Evolutionary conservation across 1,284 basidiomycete species (phyloP).

Genomic region (Sporisorium exsertum): DNA sequence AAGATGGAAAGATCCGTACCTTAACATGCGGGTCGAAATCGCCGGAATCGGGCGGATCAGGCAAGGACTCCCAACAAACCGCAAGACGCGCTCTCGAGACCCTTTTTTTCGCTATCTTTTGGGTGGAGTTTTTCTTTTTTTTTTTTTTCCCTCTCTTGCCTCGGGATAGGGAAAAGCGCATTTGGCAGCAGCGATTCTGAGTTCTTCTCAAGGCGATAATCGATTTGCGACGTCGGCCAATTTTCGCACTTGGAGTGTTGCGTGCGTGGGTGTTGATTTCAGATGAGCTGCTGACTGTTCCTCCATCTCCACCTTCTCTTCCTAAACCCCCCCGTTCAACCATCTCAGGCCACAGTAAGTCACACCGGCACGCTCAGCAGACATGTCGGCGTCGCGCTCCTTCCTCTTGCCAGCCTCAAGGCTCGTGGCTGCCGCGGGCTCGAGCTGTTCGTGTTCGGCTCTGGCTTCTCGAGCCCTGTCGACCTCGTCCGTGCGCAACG

Average conservation of each 20-base stretch:
- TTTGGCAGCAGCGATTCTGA: constrained; percentile 8
- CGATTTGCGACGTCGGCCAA: constrained; percentile 33
- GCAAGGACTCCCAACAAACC: constrained; percentile 1
- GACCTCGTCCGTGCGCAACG: constrained; percentile 40
- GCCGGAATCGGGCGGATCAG: constrained; percentile 5
- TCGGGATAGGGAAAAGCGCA: constrained; percentile 25
- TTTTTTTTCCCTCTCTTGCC: background rate
- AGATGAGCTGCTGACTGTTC: background rate
- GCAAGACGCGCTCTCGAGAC: constrained; percentile 3
- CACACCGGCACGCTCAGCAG: background rate
- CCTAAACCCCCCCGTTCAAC: background rate
- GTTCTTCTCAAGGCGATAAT: constrained; percentile 31
- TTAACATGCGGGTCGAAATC: background rate
- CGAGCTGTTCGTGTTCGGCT: constrained; percentile 20
- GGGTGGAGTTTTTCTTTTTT: constrained; percentile 3
- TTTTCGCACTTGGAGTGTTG: constrained; percentile 8
- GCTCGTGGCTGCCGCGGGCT: constrained; percentile 22
- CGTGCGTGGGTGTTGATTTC: background rate
- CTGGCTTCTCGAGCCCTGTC: constrained; percentile 25
- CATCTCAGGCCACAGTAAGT: background rate
- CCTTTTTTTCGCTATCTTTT: constrained; percentile 16
- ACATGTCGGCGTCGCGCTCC: constrained; percentile 38
- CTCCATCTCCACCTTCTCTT: constrained; percentile 3
- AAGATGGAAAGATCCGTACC: background rate
- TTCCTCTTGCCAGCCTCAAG: constrained; percentile 25